Percentiles rank a stretch among this genome's conserved stretches.
phyloP scores from a whole-genome alignment of 805 yeast species.

The Nakazawaea molendinolei region DNA sequence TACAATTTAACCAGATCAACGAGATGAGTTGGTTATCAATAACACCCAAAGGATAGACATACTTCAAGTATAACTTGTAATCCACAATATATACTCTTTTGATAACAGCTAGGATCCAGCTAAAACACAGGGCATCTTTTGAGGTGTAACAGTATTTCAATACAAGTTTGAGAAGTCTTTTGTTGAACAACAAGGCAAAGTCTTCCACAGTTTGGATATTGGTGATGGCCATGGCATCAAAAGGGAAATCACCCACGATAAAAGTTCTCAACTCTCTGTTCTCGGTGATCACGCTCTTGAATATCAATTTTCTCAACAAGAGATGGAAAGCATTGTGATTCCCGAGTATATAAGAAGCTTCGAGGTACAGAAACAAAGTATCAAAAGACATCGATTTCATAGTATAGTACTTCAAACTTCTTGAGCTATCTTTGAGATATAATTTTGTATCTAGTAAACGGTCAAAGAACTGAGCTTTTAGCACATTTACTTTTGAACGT shows the following conservation, averaged over 20 bases:
- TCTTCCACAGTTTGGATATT: constrained; percentile 6
- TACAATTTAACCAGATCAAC: constrained; percentile 11
- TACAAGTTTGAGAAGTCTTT: constrained; percentile 4
- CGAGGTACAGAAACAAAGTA: background rate
- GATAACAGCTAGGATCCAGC: constrained; percentile 1
- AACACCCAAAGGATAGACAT: constrained; percentile 5
- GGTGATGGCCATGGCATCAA: background rate
- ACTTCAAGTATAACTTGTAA: constrained; percentile 7
- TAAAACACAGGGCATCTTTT: constrained; percentile 3
- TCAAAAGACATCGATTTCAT: constrained; percentile 6
- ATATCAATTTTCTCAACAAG: constrained; percentile 6
- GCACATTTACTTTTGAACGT: background rate
- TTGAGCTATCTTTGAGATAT: background rate
- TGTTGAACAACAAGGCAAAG: constrained; percentile 3
- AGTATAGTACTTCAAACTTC: too few species aligned
- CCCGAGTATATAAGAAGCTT: constrained; percentile 1
- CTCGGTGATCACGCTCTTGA: constrained; percentile 4
- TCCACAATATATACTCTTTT: background rate
- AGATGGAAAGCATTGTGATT: background rate
- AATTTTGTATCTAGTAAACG: background rate
- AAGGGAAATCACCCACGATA: background rate
- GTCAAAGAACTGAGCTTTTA: constrained; percentile 3
- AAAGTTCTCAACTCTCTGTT: background rate
- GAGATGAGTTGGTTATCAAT: constrained; percentile 10
- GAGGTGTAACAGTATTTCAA: constrained; percentile 7